These are phyloP conservation scores for Inonotus obliquus DNA, from an alignment of 1,284 basidiomycete species.

Conservation along the genomic window DNA sequence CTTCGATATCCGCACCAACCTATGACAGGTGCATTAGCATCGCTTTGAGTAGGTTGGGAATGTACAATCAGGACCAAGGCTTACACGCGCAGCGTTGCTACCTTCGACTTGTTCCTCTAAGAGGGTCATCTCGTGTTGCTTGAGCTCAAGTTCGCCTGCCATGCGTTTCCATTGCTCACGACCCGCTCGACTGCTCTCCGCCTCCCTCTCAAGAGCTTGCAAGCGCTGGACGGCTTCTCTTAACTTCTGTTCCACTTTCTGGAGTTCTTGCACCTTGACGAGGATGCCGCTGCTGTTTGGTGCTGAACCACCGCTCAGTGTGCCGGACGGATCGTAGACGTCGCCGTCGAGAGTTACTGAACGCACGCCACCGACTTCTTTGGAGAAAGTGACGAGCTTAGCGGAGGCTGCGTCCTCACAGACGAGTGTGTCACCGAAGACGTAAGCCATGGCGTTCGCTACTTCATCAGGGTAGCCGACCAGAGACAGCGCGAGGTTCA, in stretches of 20 bases:
- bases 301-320: conserved; percentile 88
- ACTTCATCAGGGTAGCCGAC: conserved; percentile 87
- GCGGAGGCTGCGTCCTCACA: conserved; percentile 90
- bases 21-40: conserved; percentile 29
- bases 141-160: conserved; percentile 78
- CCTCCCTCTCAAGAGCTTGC: conserved; percentile 53
- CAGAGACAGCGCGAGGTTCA: conserved; percentile 81
- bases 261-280: conserved; percentile 82
- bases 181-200: conserved; percentile 47
- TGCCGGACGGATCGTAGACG: conserved; percentile 95
- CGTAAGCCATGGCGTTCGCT: conserved; percentile 86
- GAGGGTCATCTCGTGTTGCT: conserved; percentile 81
- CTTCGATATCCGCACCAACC: conserved; percentile 81
- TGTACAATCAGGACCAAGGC: conserved; percentile 23
- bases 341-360: conserved; percentile 95
- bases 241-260: conserved; percentile 55
- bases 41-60: not conserved
- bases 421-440: conserved; percentile 92
- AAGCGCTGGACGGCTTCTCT: conserved; percentile 49
- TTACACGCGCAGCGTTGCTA: conserved; percentile 84
- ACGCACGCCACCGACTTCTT: conserved; percentile 62
- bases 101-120: conserved; percentile 84
- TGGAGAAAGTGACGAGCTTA: conserved; percentile 82
- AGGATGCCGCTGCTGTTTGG: conserved; percentile 75
- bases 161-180: conserved; percentile 70